Base-by-base conservation (phyloP, 139 green algal genomes). In the Picochlorum sp. region DNA sequence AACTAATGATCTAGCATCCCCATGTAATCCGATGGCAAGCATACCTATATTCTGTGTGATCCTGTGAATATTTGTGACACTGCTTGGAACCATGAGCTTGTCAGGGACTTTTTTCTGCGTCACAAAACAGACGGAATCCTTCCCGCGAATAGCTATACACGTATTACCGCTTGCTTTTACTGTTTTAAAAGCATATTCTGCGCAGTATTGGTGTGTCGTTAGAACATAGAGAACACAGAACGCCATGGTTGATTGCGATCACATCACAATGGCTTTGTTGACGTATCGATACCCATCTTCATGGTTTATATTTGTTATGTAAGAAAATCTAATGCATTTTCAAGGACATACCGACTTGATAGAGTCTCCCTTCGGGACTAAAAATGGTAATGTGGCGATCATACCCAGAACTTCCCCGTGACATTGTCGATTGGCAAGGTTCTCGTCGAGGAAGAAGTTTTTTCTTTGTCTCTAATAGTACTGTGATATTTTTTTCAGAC, bases 161-260 rank as follows among this genome's bases (percentile, higher is more conserved):
- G 91, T 99, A n/a, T 91, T 73, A 2, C 94, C 94, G 1, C 67
- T 75, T 4, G 86, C 78, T 63, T 96, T 92, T 4, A 95, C 91
- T 10, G 94, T 92, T 66, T 99, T 98, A 80, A 98, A 98, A 0
- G 93, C 93, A 82, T 98, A 98, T 75, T 98, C 92, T 97, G 84
- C 62, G 67, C n/a, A 13, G 34, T 41, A 41, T 41, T 41, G 34
- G 34, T 41, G 2, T 41, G 34, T 41, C 8, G 34, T 41, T 41
- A 41, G 34, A 41, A 41, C 2, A 41, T 11, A 41, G 34, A 41
- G 34, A 13, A 41, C 8, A 41, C 0, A 41, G 34, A 41, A 41
- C 8, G 34, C 34, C 34, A 0, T 41, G 34, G 34, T 41, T 41
- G 34, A 41, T 41, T 41, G 8, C 34, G 34, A 41, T 41, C 34